A percentile compares a stretch with the other conserved stretches of the same genome.
phyloP scores from a whole-genome alignment of 2,329 filamentous ascomycete genomes.

The Phyllosticta citrichinensis region DNA sequence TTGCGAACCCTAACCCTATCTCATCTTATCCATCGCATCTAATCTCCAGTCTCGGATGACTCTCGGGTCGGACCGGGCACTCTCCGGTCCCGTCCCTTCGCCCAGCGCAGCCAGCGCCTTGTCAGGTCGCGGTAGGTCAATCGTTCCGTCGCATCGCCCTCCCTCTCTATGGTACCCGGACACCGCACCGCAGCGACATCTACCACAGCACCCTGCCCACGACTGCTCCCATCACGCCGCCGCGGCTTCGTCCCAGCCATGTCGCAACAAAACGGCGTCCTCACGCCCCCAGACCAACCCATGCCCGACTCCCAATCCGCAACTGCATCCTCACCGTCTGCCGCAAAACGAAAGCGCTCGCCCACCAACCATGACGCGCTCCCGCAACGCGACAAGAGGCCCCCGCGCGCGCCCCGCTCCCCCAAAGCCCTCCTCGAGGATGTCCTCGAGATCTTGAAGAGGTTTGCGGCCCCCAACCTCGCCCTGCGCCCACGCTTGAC shows the following conservation, averaged over 20 bases:
- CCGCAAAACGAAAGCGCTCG: conserved; percentile 38
- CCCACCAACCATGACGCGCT: conserved; percentile 19
- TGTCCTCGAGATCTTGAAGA: conserved; percentile 32
- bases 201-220: not conserved
- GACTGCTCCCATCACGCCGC: not conserved
- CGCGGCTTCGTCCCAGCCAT: conserved; percentile 11
- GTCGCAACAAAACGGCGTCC: conserved; percentile 27
- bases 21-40: no score
- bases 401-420: conserved; percentile 14
- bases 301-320: conserved; percentile 15
- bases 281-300: conserved; percentile 20
- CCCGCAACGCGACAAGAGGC: conserved; percentile 20
- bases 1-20: no score
- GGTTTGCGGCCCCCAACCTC: conserved; percentile 17
- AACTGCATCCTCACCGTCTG: conserved; percentile 20
- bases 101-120: no score
- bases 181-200: not conserved
- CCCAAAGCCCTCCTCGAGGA: conserved; percentile 28
- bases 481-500: not conserved
- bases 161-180: no score
- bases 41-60: no score
- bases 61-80: no score
- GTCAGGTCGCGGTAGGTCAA: no score
- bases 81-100: no score
- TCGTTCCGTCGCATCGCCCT: no score